These are phyloP conservation scores for Penicillium bialowiezense DNA, from an alignment of 495 filamentous ascomycete species.

Conservation along the genomic window DNA sequence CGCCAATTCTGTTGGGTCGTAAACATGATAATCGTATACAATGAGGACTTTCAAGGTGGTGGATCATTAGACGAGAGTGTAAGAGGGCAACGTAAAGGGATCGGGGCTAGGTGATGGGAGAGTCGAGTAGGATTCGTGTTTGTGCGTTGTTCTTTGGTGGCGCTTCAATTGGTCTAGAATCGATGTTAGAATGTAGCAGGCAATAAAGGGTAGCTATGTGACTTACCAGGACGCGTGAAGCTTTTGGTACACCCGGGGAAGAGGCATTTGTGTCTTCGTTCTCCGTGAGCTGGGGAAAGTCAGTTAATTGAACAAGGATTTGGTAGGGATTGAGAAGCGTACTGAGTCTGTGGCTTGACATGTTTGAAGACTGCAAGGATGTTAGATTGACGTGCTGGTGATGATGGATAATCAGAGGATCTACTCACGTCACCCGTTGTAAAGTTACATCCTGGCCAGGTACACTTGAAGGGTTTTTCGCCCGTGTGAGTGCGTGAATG, in stretches of 20 bases:
- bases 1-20: constrained; percentile 6
- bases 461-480: constrained; percentile 52
- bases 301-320: constrained; percentile 6
- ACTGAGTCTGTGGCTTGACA: constrained; percentile 49
- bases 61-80: constrained; percentile 20
- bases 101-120: constrained; percentile 28
- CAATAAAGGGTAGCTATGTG: neutral
- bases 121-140: constrained; percentile 22
- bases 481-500: constrained; percentile 51
- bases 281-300: constrained; percentile 36
- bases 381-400: constrained; percentile 2
- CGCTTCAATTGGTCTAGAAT: constrained; percentile 48
- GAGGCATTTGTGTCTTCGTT: constrained; percentile 45
- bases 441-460: constrained; percentile 46
- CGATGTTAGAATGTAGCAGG: constrained; percentile 1
- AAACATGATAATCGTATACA: constrained; percentile 11
- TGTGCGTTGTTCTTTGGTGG: constrained; percentile 43
- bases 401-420: neutral
- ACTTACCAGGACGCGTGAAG: constrained; percentile 47
- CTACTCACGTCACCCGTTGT: constrained; percentile 45
- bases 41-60: neutral
- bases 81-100: constrained; percentile 26
- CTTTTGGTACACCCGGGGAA: constrained; percentile 45
- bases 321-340: constrained; percentile 8
- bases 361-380: constrained; percentile 41